These are phyloP conservation scores for Elsinoe perseae DNA, from an alignment of 2,329 filamentous ascomycete genomes.

Conservation along the genomic window DNA sequence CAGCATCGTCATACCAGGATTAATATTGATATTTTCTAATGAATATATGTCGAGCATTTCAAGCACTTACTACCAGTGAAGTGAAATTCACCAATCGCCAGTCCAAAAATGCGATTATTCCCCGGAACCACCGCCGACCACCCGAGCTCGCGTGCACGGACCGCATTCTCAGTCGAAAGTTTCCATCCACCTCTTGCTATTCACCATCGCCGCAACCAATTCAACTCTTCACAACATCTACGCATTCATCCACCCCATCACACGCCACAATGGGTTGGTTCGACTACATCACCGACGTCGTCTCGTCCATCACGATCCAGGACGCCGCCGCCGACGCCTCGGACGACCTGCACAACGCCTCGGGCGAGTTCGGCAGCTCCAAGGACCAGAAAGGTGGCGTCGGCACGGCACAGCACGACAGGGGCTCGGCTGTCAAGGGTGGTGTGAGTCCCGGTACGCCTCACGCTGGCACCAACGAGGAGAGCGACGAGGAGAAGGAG, in stretches of 20 bases:
- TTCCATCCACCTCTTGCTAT: slow-evolving; percentile 16
- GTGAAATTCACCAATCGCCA: background rate
- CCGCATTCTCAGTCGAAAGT: slow-evolving; percentile 15
- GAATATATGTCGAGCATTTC: background rate
- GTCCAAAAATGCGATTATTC: slow-evolving; percentile 10
- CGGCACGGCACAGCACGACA: slow-evolving; percentile 26
- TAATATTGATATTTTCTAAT: background rate
- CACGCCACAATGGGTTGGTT: slow-evolving; percentile 51
- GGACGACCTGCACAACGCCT: slow-evolving; percentile 42
- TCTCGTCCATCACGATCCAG: slow-evolving; percentile 56
- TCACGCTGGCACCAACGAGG: slow-evolving; percentile 38
- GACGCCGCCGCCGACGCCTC: slow-evolving; percentile 55
- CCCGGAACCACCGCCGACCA: background rate
- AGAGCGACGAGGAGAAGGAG: slow-evolving; percentile 35
- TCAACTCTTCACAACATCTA: background rate
- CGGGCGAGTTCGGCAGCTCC: slow-evolving; percentile 36
- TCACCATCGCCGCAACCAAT: background rate
- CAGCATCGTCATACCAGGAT: background rate
- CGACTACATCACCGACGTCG: slow-evolving; percentile 57
- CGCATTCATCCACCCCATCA: slow-evolving; percentile 16
- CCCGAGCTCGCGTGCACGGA: slow-evolving; percentile 10
- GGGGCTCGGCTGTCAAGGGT: slow-evolving; percentile 29
- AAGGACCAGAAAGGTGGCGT: slow-evolving; percentile 24
- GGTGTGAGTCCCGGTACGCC: slow-evolving; percentile 33
- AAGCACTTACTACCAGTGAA: background rate